These are phyloP conservation scores for Tylopilus sp. DNA, from an alignment of 1,284 basidiomycete genomes.

Conservation along the genomic window DNA sequence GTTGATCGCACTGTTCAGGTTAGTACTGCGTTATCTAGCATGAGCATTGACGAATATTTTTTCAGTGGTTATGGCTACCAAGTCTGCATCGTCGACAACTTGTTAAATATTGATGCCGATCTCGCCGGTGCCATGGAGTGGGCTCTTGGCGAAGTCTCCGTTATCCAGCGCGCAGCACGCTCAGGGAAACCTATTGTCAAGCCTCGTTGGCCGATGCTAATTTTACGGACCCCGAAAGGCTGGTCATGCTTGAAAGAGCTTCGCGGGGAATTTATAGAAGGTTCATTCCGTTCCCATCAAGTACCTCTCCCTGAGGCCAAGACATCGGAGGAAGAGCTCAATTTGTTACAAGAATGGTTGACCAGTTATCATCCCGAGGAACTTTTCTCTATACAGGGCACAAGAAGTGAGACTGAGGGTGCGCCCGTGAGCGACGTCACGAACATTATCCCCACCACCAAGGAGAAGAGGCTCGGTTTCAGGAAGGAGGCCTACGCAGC, in stretches of 20 bases:
- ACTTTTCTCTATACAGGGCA: constrained; percentile 47
- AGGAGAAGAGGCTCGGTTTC: constrained; percentile 60
- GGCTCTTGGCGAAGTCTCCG: constrained; percentile 73
- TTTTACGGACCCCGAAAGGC: constrained; percentile 82
- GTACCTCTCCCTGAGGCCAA: constrained; percentile 77
- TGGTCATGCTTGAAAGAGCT: constrained; percentile 65
- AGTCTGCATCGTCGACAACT: constrained; percentile 76
- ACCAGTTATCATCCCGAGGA: constrained; percentile 59
- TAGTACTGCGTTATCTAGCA: neutral
- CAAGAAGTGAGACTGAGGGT: constrained; percentile 35
- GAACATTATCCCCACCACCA: constrained; percentile 51
- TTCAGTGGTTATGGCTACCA: constrained; percentile 81
- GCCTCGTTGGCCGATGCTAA: constrained; percentile 83
- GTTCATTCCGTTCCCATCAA: constrained; percentile 73
- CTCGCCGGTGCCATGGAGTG: constrained; percentile 81
- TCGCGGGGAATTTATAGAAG: constrained; percentile 70
- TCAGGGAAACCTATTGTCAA: constrained; percentile 72
- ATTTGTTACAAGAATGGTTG: constrained; percentile 67
- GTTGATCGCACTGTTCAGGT: constrained; percentile 59
- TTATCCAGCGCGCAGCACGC: constrained; percentile 77
- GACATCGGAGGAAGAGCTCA: constrained; percentile 59
- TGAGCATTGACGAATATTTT: constrained; percentile 4
- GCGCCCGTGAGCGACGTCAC: constrained; percentile 50
- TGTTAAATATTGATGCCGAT: constrained; percentile 60
- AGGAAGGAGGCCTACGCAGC: constrained; percentile 63